Percentiles rank a stretch among this genome's conserved stretches.
These are phyloP conservation scores for Dinochytrium kinnereticum DNA, from an alignment of 371 early-diverging fungal species.

Conservation along the genomic window DNA sequence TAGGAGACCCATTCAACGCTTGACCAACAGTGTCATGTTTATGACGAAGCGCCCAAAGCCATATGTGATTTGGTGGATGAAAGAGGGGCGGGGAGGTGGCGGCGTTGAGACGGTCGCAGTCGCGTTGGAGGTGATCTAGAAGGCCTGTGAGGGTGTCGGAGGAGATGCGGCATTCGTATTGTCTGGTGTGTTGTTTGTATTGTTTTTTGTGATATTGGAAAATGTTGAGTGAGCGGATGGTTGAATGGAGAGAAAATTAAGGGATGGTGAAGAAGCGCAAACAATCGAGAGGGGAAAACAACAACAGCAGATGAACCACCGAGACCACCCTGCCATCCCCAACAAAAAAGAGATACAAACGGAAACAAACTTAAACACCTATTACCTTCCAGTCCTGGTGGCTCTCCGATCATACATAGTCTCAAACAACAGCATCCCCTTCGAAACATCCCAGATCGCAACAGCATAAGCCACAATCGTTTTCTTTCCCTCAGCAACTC, in stretches of 20 bases:
- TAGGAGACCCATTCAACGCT: conserved; percentile 8
- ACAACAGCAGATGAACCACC: not conserved
- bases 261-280: not conserved
- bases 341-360: not conserved
- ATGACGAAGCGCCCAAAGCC: conserved; percentile 20
- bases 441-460: conserved; percentile 8
- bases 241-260: too few relatives aligned
- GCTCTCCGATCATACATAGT: conserved; percentile 20
- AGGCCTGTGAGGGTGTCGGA: conserved; percentile 14
- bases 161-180: conserved; percentile 20
- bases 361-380: too few relatives aligned
- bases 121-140: not conserved
- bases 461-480: conserved; percentile 14
- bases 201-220: too few relatives aligned
- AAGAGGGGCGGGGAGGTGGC: not conserved
- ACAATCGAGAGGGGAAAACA: not conserved
- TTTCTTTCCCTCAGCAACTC: not conserved
- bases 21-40: conserved; percentile 6
- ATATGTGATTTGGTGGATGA: not conserved
- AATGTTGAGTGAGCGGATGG: too few relatives aligned
- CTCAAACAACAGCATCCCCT: conserved; percentile 14
- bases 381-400: conserved; percentile 10
- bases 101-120: not conserved
- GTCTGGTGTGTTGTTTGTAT: too few relatives aligned
- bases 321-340: not conserved